phyloP scores from a whole-genome alignment of 257 asterid species.

The Jacaranda mimosifolia region DNA sequence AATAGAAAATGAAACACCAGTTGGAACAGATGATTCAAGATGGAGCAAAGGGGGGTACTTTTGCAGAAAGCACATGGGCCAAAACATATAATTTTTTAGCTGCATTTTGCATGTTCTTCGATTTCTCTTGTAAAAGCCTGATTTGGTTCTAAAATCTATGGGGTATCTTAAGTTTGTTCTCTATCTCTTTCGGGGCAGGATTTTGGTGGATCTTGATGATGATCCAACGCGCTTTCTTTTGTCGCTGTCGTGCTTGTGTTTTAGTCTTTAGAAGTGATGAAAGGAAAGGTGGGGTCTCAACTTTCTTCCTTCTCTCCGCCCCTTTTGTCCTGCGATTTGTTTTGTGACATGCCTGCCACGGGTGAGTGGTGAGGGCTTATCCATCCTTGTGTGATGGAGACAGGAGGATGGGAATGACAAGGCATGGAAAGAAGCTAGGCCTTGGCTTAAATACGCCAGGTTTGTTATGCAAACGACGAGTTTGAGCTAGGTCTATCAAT shows the following conservation, averaged over 20 bases:
- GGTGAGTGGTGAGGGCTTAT: neutral
- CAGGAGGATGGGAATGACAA: constrained; percentile 25
- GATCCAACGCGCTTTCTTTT: neutral
- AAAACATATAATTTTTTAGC: neutral
- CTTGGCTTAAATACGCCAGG: no score
- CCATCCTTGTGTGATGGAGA: constrained; percentile 22
- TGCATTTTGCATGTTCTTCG: constrained; percentile 4
- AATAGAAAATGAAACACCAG: no score
- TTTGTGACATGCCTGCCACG: neutral
- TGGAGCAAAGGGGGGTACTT: no score
- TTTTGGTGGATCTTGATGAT: constrained; percentile 21
- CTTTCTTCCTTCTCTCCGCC: constrained; percentile 7
- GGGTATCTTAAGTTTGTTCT: neutral
- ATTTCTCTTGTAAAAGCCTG: neutral
- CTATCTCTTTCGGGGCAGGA: neutral
- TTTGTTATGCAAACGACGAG: no score
- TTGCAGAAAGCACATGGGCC: no score
- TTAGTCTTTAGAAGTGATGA: neutral
- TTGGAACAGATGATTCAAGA: no score
- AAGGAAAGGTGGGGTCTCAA: constrained; percentile 29
- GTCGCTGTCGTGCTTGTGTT: constrained; percentile 17
- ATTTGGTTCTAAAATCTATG: neutral
- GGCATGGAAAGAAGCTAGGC: no score
- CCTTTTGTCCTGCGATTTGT: constrained; percentile 9
- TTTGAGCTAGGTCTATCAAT: no score